Evolutionary conservation across 345 rosid genomes (phyloP).

Genomic region (Salix arbutifolia): DNA sequence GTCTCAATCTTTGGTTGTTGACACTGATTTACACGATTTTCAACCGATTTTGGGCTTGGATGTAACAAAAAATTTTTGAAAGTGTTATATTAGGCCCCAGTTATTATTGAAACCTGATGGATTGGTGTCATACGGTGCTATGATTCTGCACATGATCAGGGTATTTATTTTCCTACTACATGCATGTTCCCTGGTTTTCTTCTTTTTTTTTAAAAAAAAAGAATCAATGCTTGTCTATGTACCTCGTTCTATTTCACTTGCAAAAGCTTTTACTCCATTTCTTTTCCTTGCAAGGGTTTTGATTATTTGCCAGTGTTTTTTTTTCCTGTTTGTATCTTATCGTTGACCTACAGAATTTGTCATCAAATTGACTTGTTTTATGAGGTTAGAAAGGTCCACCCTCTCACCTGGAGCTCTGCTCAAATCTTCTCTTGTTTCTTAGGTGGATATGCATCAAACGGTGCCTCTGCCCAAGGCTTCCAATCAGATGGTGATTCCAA

Average conservation of each 20-base stretch:
- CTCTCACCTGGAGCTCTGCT: background rate
- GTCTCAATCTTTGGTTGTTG: background rate
- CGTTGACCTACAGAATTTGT: background rate
- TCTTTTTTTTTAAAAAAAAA: background rate
- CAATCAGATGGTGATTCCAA: conserved; percentile 69
- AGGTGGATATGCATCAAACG: conserved; percentile 73
- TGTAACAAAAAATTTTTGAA: background rate
- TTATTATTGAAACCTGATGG: background rate
- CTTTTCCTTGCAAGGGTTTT: background rate
- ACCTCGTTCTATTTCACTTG: background rate
- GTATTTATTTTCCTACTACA: background rate
- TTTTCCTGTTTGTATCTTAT: background rate
- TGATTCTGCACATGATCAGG: background rate
- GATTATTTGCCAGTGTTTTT: background rate
- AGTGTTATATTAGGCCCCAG: background rate
- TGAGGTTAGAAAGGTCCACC: background rate
- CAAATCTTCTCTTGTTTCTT: background rate
- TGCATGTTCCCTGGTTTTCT: background rate
- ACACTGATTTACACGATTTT: background rate
- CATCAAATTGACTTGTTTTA: background rate
- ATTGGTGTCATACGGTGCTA: background rate
- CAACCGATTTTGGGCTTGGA: background rate
- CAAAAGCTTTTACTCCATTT: background rate
- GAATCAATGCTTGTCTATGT: background rate
- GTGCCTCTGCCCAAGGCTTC: conserved; percentile 42